These are phyloP conservation scores for Lophiotrema nucula DNA, from an alignment of 495 filamentous ascomycete genomes.

Conservation along the genomic window DNA sequence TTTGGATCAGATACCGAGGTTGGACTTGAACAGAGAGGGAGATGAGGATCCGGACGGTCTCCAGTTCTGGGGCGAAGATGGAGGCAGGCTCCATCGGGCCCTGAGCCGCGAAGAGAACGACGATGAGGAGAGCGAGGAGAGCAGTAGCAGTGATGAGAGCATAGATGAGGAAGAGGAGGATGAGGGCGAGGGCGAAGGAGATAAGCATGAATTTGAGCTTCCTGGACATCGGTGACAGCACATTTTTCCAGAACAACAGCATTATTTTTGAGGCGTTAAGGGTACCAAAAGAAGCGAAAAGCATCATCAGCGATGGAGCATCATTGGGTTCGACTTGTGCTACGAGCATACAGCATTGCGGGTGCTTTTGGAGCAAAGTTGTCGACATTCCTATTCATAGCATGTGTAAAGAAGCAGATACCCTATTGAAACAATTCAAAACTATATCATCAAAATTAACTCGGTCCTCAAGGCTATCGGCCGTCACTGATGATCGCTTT, in stretches of 20 bases:
- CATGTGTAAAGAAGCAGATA: not conserved
- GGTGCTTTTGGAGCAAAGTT: too few species aligned
- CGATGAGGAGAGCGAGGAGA: constrained; percentile 31
- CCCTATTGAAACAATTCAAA: not conserved
- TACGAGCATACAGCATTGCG: too few species aligned
- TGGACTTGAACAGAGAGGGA: constrained; percentile 27
- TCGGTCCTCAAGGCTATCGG: too few species aligned
- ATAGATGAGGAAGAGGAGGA: constrained; percentile 34
- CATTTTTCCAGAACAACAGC: too few species aligned
- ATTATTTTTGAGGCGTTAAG: too few species aligned
- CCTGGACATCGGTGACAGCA: constrained; percentile 27
- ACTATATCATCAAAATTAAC: not conserved
- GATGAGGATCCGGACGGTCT: constrained; percentile 20
- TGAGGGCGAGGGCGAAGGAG: constrained; percentile 35
- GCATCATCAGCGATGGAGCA: too few species aligned
- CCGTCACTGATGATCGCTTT: too few species aligned
- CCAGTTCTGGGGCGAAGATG: constrained; percentile 36
- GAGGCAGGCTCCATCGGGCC: constrained; percentile 12
- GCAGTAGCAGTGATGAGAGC: constrained; percentile 32
- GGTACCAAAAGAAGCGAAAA: too few species aligned
- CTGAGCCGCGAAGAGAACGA: constrained; percentile 33
- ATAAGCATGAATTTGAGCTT: constrained; percentile 33
- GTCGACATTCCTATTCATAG: too few species aligned
- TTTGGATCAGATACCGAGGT: constrained; percentile 12
- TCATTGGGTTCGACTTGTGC: too few species aligned